Percentiles rank a stretch among this genome's conserved stretches.
phyloP scores from a whole-genome alignment of 2,329 filamentous ascomycete genomes.

The Aspergillus quadricinctus region DNA sequence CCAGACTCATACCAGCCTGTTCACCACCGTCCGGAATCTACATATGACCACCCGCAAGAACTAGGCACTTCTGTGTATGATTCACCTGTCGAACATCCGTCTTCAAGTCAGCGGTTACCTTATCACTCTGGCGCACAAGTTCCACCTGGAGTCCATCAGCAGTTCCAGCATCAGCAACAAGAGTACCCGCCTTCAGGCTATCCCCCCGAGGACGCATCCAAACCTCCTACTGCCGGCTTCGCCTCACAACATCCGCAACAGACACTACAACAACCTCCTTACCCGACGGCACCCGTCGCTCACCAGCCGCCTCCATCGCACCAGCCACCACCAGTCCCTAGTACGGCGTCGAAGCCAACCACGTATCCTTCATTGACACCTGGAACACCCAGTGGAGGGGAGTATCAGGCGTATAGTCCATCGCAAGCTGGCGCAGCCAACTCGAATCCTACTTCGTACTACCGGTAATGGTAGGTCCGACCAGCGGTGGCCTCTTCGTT shows the following conservation, averaged over 20 bases:
- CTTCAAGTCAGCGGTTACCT: conserved; percentile 27
- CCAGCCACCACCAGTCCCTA: conserved; percentile 33
- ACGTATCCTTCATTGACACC: conserved; percentile 32
- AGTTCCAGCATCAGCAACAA: conserved; percentile 30
- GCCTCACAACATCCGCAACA: conserved; percentile 5
- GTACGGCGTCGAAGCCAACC: conserved; percentile 24
- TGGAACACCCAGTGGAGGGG: conserved; percentile 18
- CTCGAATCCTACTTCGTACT: conserved; percentile 38
- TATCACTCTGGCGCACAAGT: conserved; percentile 28
- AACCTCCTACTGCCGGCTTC: conserved; percentile 15
- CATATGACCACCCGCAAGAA: conserved; percentile 70
- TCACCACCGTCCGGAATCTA: conserved; percentile 60
- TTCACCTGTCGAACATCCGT: conserved; percentile 55
- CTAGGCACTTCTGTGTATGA: conserved; percentile 74
- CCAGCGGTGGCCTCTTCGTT: background rate
- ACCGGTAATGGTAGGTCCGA: conserved; percentile 24
- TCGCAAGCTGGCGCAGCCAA: conserved; percentile 25
- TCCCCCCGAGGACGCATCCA: conserved; percentile 30
- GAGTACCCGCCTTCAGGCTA: conserved; percentile 41
- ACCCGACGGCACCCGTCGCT: conserved; percentile 25
- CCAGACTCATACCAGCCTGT: conserved; percentile 41
- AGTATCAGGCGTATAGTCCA: conserved; percentile 38
- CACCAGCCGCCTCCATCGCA: conserved; percentile 31
- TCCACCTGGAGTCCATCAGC: conserved; percentile 24
- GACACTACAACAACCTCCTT: conserved; percentile 27